A percentile compares a stretch with the other conserved stretches of the same genome.
Conservation (phyloP, 345 rosid genomes). For the Euclidium syriacum region DNA sequence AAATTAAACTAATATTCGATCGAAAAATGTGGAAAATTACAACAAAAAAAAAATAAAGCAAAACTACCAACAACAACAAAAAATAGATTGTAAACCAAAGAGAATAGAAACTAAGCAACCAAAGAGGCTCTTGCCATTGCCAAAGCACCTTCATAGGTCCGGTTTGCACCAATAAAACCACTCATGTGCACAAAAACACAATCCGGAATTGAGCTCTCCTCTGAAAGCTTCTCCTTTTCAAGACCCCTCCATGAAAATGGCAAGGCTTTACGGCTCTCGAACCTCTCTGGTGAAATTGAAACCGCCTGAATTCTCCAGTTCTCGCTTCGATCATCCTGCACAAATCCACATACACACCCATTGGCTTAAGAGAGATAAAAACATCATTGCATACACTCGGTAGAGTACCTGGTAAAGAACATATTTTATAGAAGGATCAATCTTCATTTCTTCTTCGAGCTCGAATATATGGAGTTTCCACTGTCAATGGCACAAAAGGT, state of each 20-base stretch:
- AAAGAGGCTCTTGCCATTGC: conserved; percentile 59
- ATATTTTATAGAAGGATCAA: conserved; percentile 60
- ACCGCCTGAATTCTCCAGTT: conserved; percentile 84
- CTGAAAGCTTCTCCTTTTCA: conserved; percentile 59
- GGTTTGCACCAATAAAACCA: conserved; percentile 77
- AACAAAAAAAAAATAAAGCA: no score
- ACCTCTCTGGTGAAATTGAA: conserved; percentile 62
- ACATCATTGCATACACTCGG: neutral
- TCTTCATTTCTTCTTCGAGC: conserved; percentile 79
- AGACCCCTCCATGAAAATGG: conserved; percentile 77
- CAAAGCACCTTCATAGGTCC: conserved; percentile 60
- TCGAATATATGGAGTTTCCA: conserved; percentile 85
- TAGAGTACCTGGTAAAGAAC: conserved; percentile 60
- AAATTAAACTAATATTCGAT: neutral
- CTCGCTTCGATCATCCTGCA: conserved; percentile 80
- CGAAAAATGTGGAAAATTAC: no score
- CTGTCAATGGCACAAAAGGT: conserved; percentile 29
- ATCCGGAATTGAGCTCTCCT: conserved; percentile 51
- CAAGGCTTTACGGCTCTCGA: conserved; percentile 77
- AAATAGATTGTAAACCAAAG: neutral
- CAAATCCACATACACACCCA: neutral
- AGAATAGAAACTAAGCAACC: conserved; percentile 7
- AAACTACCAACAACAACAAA: neutral
- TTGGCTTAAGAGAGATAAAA: neutral
- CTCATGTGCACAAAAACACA: conserved; percentile 83